Evolutionary conservation across 352 stramenopile genomes (phyloP), one percentile per base, ranked within the genome.

Genomic region (Globisporangium paddicum): DNA sequence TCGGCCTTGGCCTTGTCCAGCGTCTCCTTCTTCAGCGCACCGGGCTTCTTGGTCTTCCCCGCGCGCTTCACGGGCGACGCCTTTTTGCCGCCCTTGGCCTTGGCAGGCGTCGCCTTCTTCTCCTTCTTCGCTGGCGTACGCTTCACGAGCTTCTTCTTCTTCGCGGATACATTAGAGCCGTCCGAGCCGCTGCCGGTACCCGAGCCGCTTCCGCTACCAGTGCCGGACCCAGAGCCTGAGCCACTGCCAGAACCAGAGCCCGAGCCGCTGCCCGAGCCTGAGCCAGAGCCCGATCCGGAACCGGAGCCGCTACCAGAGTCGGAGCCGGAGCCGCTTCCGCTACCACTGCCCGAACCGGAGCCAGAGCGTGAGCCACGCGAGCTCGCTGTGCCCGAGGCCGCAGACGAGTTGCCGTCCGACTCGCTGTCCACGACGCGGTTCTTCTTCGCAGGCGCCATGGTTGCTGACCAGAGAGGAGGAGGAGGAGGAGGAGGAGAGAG

Each of bases 391-490:
- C 76, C 73, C 9, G 78, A 87, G 2, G 64, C 75, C 13, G 55
- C 47, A 19, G 73, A 83, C 53, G 81, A 89, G 56, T 68, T 59
- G 25, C 60, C 76, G 45, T 90, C 80, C 53, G 73, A 86, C 63
- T 89, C 82, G 67, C 82, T 91, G 23, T 69, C 67, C 45, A 89
- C 71, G 50, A 85, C 79, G 66, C 65, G 61, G 37, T 84, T 82
- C 75, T 89, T 91, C 53, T 74, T 73, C 34, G 72, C 74, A 70
- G 79, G 81, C 19, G 48, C 30, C 48, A 55, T 55, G 6, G 30
- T 14, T 19, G 14, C 7, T 34, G 44, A 2, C 23, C 21, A 42
- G 37, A 42, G 37, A 9, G 14, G 16, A 14, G n/a, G n/a, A n/a
- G n/a, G n/a, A n/a, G n/a, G n/a, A n/a, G n/a, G n/a, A n/a, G n/a